Evolutionary conservation across 148 eudicot genomes (phyloP), one percentile per base, ranked within the genome.

Genomic region (Chenopodium suecicum): DNA sequence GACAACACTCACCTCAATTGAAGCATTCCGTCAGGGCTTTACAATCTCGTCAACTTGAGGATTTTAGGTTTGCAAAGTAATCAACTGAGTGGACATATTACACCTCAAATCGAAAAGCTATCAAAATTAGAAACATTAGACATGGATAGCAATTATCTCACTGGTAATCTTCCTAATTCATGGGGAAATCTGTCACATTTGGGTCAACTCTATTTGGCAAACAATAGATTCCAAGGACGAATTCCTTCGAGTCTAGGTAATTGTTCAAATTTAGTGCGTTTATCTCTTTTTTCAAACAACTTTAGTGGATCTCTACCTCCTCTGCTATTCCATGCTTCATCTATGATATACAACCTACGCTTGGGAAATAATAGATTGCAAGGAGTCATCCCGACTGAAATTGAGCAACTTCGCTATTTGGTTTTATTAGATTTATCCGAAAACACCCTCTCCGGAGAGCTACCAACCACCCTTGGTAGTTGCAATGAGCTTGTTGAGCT

Each of bases 391-490:
- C 34, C 34, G 34, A 2, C 1, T 32, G 34, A 6, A 7, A 31
- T 52, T 12, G 58, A 13, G 17, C 56, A 50, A 44, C 65, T 74
- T 58, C 29, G 0, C 12, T 66, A 73, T 50, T 22, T 85, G 1
- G 41, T 29, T 29, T 0, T 3, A 1, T 65, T 85, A 34, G 75
- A 54, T 13, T 12, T 81, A 3, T 81, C 84, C 13, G 6, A 20
- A 2, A 85, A 85, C 48, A 37, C 41, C 4, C 46, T 85, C 2
- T 73, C 82, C 9, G 84, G 82, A 0, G 20, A 11, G 0, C 54
- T 85, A 41, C 87, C 87, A 2, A 47, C n/a, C 8, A 75, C 27
- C 25, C 70, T 82, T 56, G 64, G 84, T 11, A 13, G 66, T 0
- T 78, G 84, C 27, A 2, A 22, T 6, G 47, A 70, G 12, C 70